These are phyloP conservation scores for Fusarium beomiforme DNA, from an alignment of 2,329 filamentous ascomycete species.

Conservation along the genomic window DNA sequence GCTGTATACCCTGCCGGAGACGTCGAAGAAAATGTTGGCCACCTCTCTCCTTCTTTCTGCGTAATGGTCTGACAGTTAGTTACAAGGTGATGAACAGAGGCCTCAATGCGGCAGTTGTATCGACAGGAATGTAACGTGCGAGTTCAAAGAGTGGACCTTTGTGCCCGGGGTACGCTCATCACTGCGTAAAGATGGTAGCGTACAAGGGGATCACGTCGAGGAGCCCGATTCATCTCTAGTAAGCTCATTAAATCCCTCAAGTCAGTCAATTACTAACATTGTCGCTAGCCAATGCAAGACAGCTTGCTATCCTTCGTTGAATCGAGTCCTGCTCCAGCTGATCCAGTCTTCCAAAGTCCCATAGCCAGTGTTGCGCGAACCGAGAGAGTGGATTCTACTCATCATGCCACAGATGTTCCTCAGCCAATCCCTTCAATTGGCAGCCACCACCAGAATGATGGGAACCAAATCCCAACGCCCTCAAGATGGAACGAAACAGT, in stretches of 20 bases:
- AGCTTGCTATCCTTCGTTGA: constrained; percentile 4
- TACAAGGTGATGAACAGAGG: constrained; percentile 22
- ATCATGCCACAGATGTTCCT: neutral
- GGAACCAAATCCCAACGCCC: constrained; percentile 16
- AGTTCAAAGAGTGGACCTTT: constrained; percentile 33
- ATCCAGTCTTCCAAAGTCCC: neutral
- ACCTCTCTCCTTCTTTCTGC: no score
- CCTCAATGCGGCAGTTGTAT: constrained; percentile 27
- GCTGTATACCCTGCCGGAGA: constrained; percentile 29
- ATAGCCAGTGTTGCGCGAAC: neutral
- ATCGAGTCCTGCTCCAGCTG: neutral
- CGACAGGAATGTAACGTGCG: constrained; percentile 22
- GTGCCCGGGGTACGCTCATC: constrained; percentile 15
- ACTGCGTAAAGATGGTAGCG: neutral
- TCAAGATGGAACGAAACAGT: constrained; percentile 24
- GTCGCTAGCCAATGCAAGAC: neutral
- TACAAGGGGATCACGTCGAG: neutral
- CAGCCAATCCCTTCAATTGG: neutral
- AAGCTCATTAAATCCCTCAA: neutral
- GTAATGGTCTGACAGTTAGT: neutral
- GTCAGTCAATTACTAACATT: neutral
- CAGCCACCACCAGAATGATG: neutral
- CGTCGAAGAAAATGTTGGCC: constrained; percentile 27
- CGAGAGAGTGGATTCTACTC: neutral
- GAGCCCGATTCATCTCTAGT: constrained; percentile 1